Conservation (phyloP, 441 rosid species). For the Melastoma candidum region DNA sequence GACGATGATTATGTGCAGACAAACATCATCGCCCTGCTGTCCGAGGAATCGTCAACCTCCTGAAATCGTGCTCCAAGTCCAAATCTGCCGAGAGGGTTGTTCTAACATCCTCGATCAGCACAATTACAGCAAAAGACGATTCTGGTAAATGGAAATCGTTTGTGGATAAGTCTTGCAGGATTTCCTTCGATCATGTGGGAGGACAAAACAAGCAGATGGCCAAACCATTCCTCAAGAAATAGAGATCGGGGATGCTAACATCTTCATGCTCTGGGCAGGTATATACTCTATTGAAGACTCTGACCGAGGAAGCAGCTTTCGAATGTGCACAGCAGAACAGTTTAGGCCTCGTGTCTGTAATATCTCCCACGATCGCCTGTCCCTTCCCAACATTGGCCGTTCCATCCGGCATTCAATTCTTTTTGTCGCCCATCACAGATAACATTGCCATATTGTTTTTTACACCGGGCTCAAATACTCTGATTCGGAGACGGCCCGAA, state of each 20-base stretch:
- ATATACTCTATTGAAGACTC: constrained; percentile 59
- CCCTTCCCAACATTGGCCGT: constrained; percentile 47
- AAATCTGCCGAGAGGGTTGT: constrained; percentile 62
- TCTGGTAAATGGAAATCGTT: constrained; percentile 39
- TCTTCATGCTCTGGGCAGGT: constrained; percentile 25
- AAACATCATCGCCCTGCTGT: constrained; percentile 54
- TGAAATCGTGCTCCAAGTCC: constrained; percentile 56
- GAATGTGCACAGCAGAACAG: constrained; percentile 41
- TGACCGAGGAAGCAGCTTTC: constrained; percentile 68
- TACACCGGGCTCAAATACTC: background rate
- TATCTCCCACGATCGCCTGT: constrained; percentile 64
- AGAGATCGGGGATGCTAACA: too few relatives aligned
- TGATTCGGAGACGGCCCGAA: background rate
- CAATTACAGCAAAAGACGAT: constrained; percentile 55
- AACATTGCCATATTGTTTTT: background rate
- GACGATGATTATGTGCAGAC: constrained; percentile 40
- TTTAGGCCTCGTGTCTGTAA: constrained; percentile 59
- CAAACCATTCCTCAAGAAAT: too few relatives aligned
- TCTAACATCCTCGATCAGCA: constrained; percentile 82
- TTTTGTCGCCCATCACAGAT: constrained; percentile 68
- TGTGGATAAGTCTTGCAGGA: constrained; percentile 67
- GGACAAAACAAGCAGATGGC: constrained; percentile 73
- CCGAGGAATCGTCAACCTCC: constrained; percentile 60
- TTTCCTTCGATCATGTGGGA: constrained; percentile 34
- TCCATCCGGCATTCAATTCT: constrained; percentile 68